phyloP scores from a whole-genome alignment of 225 moss, liverwort and hornwort species.

The Neckera pumila region DNA sequence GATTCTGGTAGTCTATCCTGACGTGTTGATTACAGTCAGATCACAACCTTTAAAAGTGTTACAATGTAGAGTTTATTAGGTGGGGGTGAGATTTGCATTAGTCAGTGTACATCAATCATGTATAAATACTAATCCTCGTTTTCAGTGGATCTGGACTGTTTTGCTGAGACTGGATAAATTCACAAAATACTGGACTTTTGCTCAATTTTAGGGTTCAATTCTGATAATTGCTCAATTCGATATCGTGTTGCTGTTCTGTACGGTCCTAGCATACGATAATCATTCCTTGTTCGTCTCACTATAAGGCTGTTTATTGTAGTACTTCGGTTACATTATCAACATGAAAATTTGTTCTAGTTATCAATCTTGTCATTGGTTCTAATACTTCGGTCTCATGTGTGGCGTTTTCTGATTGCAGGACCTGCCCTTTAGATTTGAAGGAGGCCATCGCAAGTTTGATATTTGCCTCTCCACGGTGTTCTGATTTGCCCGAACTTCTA shows the following conservation, averaged over 20 bases:
- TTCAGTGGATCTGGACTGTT: not conserved
- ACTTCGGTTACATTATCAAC: not conserved
- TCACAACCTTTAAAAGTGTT: not conserved
- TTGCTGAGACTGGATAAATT: not conserved
- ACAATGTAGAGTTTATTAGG: not conserved
- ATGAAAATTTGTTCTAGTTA: not conserved
- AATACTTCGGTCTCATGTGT: not conserved
- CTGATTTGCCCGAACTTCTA: constrained; percentile 84
- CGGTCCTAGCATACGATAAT: not conserved
- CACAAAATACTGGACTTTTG: not conserved
- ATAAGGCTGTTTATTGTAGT: not conserved
- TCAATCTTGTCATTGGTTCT: not conserved
- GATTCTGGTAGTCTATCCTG: not conserved
- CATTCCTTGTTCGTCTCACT: not conserved
- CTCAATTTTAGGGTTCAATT: not conserved
- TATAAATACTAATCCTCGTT: not conserved
- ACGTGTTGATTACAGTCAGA: not conserved
- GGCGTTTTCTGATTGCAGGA: constrained; percentile 27
- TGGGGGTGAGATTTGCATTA: not conserved
- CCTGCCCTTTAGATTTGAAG: constrained; percentile 87
- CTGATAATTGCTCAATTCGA: not conserved
- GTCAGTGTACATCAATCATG: not conserved
- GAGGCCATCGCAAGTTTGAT: constrained; percentile 86
- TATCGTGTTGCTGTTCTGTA: not conserved
- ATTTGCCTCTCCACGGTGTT: constrained; percentile 94